Base-by-base conservation (phyloP, 345 rosid genomes). In the Fremontodendron californicum region DNA sequence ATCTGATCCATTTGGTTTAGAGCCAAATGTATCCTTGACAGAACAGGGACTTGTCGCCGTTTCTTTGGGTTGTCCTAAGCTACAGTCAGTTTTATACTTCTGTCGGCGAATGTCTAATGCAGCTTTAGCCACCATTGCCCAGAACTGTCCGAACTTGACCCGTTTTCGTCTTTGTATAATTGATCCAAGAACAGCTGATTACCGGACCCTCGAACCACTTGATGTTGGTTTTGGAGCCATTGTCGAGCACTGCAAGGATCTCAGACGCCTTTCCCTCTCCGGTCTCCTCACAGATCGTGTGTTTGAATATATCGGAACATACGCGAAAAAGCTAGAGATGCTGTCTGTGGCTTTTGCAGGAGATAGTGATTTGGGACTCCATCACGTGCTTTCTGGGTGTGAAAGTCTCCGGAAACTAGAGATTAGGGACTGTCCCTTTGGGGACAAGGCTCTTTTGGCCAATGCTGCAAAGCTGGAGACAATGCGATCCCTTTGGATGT, bases 401-500 rank as follows among this genome's bases (percentile, higher is more conserved):
- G 91, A 87, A 68, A 89, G 87, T 67, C 91, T 96, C 33, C 86
- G 90, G 79, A 96, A 96, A 81, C 87, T 96, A 8, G 99, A 96
- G 89, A 96, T 96, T 66, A 85, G 91, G 82, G 98, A 96, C 81
- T 90, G 97, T 39, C 97, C 94, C 15, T 96, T 96, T 60, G 98
- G 97, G 61, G 98, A 93, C 88, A 85, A 87, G 77, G 98, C 98
- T 42, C 89, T 96, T 69, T 82, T 93, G 79, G 93, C 91, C 78
- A 90, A 96, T 81, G 99, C 96, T 78, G 86, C 84, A 23, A 96
- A 93, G 87, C 90, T 93, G 78, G 91, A 92, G 87, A 92, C 96
- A 89, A 93, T 96, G 98, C 97, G 99, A 90, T 96, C 97, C 92
- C 99, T 96, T 93, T 96, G 99, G 99, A 89, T 93, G 94, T 96